Percentiles rank a stretch among this genome's conserved stretches.
These are phyloP conservation scores for Fagus crenata DNA, from an alignment of 306 rosid species.

Conservation along the genomic window DNA sequence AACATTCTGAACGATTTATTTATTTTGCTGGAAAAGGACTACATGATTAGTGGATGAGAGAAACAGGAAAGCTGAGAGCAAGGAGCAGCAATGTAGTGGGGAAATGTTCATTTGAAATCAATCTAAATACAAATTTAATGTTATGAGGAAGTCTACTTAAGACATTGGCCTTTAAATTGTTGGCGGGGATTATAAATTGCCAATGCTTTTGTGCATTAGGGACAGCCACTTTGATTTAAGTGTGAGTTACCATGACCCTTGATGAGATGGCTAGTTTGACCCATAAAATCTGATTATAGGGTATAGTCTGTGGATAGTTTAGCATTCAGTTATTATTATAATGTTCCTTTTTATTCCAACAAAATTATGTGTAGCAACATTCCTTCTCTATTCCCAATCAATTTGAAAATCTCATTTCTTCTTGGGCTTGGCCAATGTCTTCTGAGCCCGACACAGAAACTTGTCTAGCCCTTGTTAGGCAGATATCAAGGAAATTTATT, in stretches of 20 bases:
- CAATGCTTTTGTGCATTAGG: not conserved
- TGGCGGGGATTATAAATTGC: not conserved
- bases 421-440: not conserved
- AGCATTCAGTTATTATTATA: not conserved
- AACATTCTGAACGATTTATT: not conserved
- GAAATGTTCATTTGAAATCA: not conserved
- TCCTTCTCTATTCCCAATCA: not conserved
- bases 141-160: not conserved
- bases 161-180: not conserved
- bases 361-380: not conserved
- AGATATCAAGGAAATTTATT: not conserved
- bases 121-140: not conserved
- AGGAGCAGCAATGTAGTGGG: not conserved
- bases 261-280: not conserved
- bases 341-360: not conserved
- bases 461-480: not conserved
- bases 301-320: not conserved
- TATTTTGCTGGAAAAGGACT: not conserved
- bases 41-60: not conserved
- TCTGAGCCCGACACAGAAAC: not conserved
- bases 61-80: not conserved
- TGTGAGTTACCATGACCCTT: not conserved
- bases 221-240: not conserved
- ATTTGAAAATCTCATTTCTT: not conserved
- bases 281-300: not conserved